A percentile compares a stretch with the other conserved stretches of the same genome.
Conservation (phyloP, 1,284 basidiomycete genomes). For the Ceratobasidium sp. region DNA sequence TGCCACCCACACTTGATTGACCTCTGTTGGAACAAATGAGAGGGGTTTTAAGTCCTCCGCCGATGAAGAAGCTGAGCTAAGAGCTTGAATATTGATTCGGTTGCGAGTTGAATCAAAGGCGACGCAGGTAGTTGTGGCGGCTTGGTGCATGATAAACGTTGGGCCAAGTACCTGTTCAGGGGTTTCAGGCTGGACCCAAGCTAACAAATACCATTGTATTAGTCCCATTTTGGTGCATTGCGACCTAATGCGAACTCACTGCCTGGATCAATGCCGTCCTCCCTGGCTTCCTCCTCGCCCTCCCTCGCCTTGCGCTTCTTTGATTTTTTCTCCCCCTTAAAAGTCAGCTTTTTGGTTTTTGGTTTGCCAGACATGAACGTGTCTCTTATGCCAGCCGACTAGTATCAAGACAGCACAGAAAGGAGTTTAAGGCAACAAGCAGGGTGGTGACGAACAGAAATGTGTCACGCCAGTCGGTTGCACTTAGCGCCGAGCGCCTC, state of each 20-base stretch:
- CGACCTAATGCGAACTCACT: slow-evolving; percentile 41
- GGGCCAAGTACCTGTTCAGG: slow-evolving; percentile 83
- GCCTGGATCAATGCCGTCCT: slow-evolving; percentile 55
- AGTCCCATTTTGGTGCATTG: slow-evolving; percentile 20
- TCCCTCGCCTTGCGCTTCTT: slow-evolving; percentile 82
- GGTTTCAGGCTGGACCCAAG: slow-evolving; percentile 82
- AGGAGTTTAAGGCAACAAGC: background rate
- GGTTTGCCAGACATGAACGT: slow-evolving; percentile 65
- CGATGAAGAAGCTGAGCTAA: slow-evolving; percentile 55
- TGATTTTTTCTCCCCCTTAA: slow-evolving; percentile 87
- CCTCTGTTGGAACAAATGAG: slow-evolving; percentile 78
- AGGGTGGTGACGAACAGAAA: slow-evolving; percentile 10
- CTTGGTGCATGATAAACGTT: slow-evolving; percentile 83
- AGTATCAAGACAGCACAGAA: background rate
- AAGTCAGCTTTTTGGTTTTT: slow-evolving; percentile 80
- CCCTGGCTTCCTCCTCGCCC: slow-evolving; percentile 60
- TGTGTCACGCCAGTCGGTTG: background rate
- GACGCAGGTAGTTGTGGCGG: slow-evolving; percentile 79
- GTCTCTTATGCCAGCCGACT: background rate
- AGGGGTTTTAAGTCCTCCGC: slow-evolving; percentile 60
- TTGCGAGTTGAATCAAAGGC: slow-evolving; percentile 84
- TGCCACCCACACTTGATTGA: slow-evolving; percentile 89
- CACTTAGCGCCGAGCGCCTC: slow-evolving; percentile 17
- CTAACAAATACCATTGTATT: slow-evolving; percentile 61
- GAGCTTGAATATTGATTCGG: slow-evolving; percentile 68